Base-by-base conservation (phyloP, 169 alveolate species). In the Babesia caballi region DNA sequence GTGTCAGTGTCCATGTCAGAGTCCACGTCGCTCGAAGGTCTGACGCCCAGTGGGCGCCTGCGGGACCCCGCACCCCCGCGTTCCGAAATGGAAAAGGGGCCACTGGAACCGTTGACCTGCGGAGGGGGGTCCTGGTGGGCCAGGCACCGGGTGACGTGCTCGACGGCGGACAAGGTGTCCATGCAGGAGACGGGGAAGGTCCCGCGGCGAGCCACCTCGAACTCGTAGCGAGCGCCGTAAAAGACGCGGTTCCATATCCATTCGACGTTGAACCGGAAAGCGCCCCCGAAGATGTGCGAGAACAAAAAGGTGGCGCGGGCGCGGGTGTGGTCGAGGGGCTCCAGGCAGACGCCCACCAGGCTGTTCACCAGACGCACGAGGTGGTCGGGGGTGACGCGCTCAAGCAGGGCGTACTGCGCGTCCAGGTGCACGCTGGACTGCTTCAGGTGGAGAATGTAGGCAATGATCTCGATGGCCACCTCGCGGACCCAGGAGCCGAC, bases 401-500 rank as follows among this genome's bases (percentile, higher is more conserved):
- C 14, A n/a, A 53, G 17, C 15, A 41, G 25, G 21, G 21, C 40
- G 47, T 9, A 11, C 1, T 19, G 21, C 50, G 5, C 25, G 32
- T 11, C 8, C 6, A 30, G 19, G 0, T 14, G 25, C 35, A 19
- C 30, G n/a, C 17, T 14, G 42, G 28, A 11, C 21, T 50, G 28
- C 27, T 8, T 8, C 5, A 38, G 14, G 44, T 54, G 19, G 23
- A 40, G 32, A 6, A 77, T 23, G 50, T 57, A 77, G 35, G 63
- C 60, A 7, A 77, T 77, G 11, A 49, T 68, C 41, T 77, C 86
- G 19, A 72, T 19, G n/a, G 76, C 28, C 0, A 77, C 74, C 21
- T 77, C 86, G 8, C 86, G 49, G n/a, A 68, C 82, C 86, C 80
- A 77, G 9, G 86, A 77, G 5, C 86, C 86, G 12, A 77, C 86